phyloP scores from a whole-genome alignment of 345 rosid genomes.

The Aquilaria sinensis region DNA sequence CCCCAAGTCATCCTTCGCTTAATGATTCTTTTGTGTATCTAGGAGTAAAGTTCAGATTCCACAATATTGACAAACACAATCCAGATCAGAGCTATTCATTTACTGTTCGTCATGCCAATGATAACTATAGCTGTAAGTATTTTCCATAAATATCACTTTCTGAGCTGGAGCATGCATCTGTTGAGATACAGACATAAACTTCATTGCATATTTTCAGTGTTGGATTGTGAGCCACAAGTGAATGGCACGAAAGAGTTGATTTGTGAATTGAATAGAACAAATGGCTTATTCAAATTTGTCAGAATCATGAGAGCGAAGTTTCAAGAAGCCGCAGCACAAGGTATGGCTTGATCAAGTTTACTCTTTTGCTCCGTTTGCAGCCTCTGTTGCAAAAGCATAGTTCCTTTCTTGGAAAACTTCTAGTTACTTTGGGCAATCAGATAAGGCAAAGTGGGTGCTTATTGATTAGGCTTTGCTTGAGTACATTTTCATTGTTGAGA shows the following conservation, averaged over 20 bases:
- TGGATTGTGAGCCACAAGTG: slow-evolving; percentile 67
- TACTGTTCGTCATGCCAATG: slow-evolving; percentile 63
- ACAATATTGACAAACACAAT: slow-evolving; percentile 38
- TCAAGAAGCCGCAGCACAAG: slow-evolving; percentile 50
- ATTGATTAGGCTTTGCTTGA: too few species aligned
- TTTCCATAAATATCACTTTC: slow-evolving; percentile 3
- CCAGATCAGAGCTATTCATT: slow-evolving; percentile 47
- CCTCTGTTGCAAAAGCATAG: neutral
- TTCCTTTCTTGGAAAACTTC: neutral
- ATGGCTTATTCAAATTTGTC: slow-evolving; percentile 78
- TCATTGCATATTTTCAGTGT: slow-evolving; percentile 42
- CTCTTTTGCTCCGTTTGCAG: slow-evolving; percentile 7
- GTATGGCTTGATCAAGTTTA: slow-evolving; percentile 25
- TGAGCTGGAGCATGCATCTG: neutral
- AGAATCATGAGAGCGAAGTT: slow-evolving; percentile 76
- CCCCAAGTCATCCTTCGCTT: slow-evolving; percentile 11
- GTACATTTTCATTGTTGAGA: neutral
- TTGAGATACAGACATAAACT: slow-evolving; percentile 8
- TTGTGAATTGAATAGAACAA: slow-evolving; percentile 67
- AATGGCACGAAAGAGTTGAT: slow-evolving; percentile 54
- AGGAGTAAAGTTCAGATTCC: slow-evolving; percentile 89
- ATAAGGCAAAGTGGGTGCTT: too few species aligned
- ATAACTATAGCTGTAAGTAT: slow-evolving; percentile 58
- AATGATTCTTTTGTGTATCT: slow-evolving; percentile 14
- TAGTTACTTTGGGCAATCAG: too few species aligned